Evolutionary conservation across 108 stramenopile genomes (phyloP).

Genomic region (Skeletonema menzelii): DNA sequence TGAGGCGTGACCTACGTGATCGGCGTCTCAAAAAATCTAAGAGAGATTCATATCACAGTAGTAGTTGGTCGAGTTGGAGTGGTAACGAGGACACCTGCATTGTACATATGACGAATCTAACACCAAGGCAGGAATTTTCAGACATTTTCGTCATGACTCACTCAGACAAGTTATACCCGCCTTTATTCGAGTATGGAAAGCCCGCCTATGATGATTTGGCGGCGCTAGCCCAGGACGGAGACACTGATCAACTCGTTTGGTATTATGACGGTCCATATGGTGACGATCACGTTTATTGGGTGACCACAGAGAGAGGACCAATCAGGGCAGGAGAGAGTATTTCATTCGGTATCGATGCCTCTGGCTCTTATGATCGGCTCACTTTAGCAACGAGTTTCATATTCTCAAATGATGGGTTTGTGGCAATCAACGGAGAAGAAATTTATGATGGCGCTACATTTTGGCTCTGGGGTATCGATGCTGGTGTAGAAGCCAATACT

Average conservation of each 20-base stretch:
- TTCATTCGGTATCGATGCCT: constrained; percentile 5
- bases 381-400: constrained; percentile 2
- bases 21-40: neutral
- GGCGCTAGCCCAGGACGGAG: constrained; percentile 11
- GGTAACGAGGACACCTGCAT: neutral
- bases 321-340: constrained; percentile 1
- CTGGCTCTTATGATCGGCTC: neutral
- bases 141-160: constrained; percentile 10
- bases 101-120: constrained; percentile 10
- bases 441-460: neutral
- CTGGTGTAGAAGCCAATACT: constrained; percentile 7
- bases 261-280: constrained; percentile 4
- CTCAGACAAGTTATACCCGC: constrained; percentile 3
- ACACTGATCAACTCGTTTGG: constrained; percentile 5
- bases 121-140: constrained; percentile 1
- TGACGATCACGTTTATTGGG: neutral
- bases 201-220: constrained; percentile 12
- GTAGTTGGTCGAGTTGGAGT: neutral
- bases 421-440: constrained; percentile 7
- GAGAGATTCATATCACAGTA: neutral
- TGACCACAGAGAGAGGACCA: neutral
- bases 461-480: constrained; percentile 5
- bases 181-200: constrained; percentile 1
- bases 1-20: neutral
- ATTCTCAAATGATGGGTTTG: constrained; percentile 7